phyloP scores from a whole-genome alignment of 2,329 filamentous ascomycete genomes.

The Xylaria sp. region DNA sequence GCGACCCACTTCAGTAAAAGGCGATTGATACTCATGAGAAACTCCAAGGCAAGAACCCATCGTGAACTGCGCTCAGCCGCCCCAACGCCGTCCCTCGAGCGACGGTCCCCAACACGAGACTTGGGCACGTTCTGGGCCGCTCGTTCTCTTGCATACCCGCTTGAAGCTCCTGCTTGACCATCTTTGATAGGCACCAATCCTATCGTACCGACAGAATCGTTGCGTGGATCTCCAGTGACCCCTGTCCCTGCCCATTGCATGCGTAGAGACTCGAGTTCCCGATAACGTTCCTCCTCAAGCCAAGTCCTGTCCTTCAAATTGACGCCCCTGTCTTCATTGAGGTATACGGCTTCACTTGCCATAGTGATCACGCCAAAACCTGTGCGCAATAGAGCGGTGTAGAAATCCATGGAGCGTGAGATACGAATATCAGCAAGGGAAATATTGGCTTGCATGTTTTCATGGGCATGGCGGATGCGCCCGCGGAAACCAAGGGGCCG shows the following conservation, averaged over 20 bases:
- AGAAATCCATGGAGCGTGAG: slow-evolving; percentile 91
- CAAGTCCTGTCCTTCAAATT: slow-evolving; percentile 80
- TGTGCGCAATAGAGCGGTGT: slow-evolving; percentile 83
- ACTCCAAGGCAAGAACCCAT: slow-evolving; percentile 77
- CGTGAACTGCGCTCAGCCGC: slow-evolving; percentile 78
- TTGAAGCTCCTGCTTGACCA: slow-evolving; percentile 50
- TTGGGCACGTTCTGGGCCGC: slow-evolving; percentile 64
- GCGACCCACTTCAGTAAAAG: slow-evolving; percentile 66
- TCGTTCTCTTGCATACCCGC: slow-evolving; percentile 72
- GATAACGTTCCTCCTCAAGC: slow-evolving; percentile 85
- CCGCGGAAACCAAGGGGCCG: slow-evolving; percentile 55
- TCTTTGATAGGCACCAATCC: slow-evolving; percentile 61
- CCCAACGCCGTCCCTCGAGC: slow-evolving; percentile 71
- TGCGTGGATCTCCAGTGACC: slow-evolving; percentile 52
- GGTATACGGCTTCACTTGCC: slow-evolving; percentile 92
- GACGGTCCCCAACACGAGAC: slow-evolving; percentile 51
- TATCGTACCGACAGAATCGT: slow-evolving; percentile 59
- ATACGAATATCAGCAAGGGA: slow-evolving; percentile 82
- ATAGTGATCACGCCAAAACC: slow-evolving; percentile 90
- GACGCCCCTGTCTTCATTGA: slow-evolving; percentile 85
- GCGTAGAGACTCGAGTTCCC: slow-evolving; percentile 71
- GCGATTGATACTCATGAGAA: slow-evolving; percentile 74
- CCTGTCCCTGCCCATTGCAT: slow-evolving; percentile 57
- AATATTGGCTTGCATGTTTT: slow-evolving; percentile 90
- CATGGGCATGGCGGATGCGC: slow-evolving; percentile 73